Conservation (phyloP, 2,329 filamentous ascomycete genomes). For the Aspergillus brunneoviolaceus region DNA sequence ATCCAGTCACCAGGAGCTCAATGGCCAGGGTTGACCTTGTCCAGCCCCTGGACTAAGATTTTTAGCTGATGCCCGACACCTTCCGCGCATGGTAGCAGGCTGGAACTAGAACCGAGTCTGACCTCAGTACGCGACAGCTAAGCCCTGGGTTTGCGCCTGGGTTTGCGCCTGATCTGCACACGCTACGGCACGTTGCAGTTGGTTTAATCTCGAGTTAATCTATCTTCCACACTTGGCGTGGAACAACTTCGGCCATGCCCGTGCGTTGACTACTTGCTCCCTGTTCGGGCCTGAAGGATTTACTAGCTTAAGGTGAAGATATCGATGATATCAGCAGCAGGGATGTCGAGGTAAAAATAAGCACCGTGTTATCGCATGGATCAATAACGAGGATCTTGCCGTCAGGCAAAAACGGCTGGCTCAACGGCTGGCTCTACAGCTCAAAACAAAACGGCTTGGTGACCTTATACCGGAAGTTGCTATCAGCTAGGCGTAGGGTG, state of each 20-base stretch:
- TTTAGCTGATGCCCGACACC: background rate
- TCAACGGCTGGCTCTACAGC: too few species aligned
- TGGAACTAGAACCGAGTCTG: background rate
- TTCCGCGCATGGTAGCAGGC: too few species aligned
- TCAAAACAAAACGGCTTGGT: too few species aligned
- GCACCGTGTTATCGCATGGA: too few species aligned
- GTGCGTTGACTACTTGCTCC: too few species aligned
- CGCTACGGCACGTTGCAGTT: background rate
- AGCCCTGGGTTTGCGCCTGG: background rate
- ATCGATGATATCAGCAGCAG: too few species aligned
- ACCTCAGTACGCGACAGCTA: background rate
- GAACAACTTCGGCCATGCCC: background rate
- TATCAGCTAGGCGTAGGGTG: too few species aligned
- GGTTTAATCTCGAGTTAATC: background rate
- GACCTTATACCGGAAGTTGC: too few species aligned
- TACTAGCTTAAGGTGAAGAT: background rate
- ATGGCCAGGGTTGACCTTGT: background rate
- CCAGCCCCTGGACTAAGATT: background rate
- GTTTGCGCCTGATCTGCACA: background rate
- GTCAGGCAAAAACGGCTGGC: too few species aligned
- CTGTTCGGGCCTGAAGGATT: background rate
- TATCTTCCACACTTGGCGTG: background rate
- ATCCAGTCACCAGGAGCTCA: background rate
- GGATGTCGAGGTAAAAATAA: too few species aligned
- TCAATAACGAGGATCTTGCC: too few species aligned